These are phyloP conservation scores for Sistotremastrum suecicum DNA, from an alignment of 768 basidiomycete genomes.

Conservation along the genomic window DNA sequence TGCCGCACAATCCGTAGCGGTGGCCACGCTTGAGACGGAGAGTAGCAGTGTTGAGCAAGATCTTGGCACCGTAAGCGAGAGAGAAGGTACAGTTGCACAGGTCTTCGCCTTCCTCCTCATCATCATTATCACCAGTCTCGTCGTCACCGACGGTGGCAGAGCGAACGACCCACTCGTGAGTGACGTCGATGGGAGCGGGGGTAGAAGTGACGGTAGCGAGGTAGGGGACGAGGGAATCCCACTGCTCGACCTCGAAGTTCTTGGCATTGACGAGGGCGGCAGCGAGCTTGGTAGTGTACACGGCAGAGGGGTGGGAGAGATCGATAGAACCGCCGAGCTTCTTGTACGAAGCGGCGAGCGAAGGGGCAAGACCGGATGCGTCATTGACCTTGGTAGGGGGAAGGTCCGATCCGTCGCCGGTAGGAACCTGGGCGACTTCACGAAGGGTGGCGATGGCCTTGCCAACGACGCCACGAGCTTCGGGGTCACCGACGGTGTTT, in stretches of 20 bases:
- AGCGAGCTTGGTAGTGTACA: constrained; percentile 69
- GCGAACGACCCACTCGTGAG: constrained; percentile 81
- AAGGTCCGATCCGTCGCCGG: constrained; percentile 82
- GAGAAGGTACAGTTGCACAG: constrained; percentile 99
- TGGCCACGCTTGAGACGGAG: constrained; percentile 98
- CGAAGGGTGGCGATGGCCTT: constrained; percentile 93
- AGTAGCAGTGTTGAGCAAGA: constrained; percentile 88
- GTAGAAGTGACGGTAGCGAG: constrained; percentile 48
- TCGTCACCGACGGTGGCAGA: constrained; percentile 69
- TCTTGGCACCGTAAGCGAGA: constrained; percentile 97
- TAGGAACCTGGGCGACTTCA: constrained; percentile 84
- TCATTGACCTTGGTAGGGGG: constrained; percentile 74
- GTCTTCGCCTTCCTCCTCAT: constrained; percentile 97
- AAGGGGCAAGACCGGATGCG: constrained; percentile 44
- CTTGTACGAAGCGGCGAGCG: constrained; percentile 71
- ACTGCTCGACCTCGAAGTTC: constrained; percentile 82
- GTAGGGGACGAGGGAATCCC: constrained; percentile 73
- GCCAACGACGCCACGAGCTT: constrained; percentile 85
- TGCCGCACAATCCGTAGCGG: constrained; percentile 96
- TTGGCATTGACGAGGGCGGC: constrained; percentile 79
- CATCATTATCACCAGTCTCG: constrained; percentile 55
- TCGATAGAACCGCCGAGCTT: constrained; percentile 52
- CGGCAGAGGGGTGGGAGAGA: constrained; percentile 39
- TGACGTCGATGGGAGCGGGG: constrained; percentile 52
- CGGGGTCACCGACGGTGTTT: constrained; percentile 90